These are phyloP conservation scores for Neocucurbitaria cava DNA, from an alignment of 2,329 filamentous ascomycete genomes.

Conservation along the genomic window DNA sequence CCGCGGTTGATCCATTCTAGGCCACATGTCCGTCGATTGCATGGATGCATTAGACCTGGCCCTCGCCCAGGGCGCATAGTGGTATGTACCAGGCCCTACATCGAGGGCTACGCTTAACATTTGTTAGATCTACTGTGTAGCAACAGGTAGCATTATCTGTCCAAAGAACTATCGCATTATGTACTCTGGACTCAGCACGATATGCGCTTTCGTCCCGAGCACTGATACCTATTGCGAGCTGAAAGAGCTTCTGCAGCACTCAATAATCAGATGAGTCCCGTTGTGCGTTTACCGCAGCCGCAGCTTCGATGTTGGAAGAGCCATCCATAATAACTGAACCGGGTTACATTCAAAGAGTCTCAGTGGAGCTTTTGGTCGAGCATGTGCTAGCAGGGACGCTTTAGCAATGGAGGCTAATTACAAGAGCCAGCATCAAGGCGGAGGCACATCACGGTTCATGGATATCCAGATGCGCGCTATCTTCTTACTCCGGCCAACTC, in stretches of 20 bases:
- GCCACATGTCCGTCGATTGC: constrained; percentile 33
- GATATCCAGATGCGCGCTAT: too few species aligned
- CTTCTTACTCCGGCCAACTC: background rate
- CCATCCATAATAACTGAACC: background rate
- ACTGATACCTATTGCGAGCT: too few species aligned
- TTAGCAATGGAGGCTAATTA: background rate
- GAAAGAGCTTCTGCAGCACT: background rate
- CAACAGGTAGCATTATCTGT: background rate
- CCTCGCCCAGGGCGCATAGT: constrained; percentile 19
- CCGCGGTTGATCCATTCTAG: constrained; percentile 39
- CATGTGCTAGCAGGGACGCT: background rate
- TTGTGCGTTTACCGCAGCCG: background rate
- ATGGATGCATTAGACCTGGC: constrained; percentile 40
- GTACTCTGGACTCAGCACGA: background rate
- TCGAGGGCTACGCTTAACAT: background rate
- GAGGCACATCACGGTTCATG: background rate
- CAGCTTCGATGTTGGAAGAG: background rate
- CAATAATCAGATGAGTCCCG: background rate
- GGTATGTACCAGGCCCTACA: constrained; percentile 3
- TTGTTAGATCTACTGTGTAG: background rate
- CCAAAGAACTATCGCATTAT: background rate
- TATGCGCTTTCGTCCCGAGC: background rate
- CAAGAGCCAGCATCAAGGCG: background rate
- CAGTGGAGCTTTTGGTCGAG: background rate
- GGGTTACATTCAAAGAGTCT: background rate